Evolutionary conservation across 306 rosid species (phyloP).

Genomic region (Sicyos edulis): DNA sequence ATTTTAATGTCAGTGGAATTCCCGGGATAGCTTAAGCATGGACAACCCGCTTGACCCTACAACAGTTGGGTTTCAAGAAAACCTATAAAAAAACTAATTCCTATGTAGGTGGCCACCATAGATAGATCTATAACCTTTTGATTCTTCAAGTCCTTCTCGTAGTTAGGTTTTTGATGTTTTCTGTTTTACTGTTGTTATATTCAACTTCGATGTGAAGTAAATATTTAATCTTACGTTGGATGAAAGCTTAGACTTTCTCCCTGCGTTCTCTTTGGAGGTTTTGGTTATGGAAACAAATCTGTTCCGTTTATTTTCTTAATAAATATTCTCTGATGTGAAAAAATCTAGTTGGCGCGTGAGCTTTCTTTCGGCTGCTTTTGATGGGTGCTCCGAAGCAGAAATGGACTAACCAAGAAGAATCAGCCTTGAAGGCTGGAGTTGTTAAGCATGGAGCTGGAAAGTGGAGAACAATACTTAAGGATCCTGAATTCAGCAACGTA

Average conservation of each 20-base stretch:
- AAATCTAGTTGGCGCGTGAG: not conserved
- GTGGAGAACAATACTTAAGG: slow-evolving; percentile 96
- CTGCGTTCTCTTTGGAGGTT: not conserved
- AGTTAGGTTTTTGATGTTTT: too few species aligned
- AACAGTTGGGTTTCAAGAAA: too few species aligned
- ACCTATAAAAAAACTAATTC: too few species aligned
- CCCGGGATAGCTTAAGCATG: too few species aligned
- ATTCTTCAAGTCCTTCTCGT: too few species aligned
- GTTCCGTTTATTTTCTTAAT: too few species aligned
- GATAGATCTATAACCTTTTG: too few species aligned
- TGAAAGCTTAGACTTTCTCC: not conserved
- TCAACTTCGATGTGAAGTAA: not conserved
- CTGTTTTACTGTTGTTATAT: not conserved
- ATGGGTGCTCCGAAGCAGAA: slow-evolving; percentile 99
- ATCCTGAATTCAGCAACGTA: slow-evolving; percentile 74
- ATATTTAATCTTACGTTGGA: not conserved
- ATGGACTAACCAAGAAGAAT: slow-evolving; percentile 88
- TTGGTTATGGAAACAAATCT: too few species aligned
- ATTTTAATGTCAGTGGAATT: not conserved
- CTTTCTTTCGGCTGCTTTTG: slow-evolving; percentile 24
- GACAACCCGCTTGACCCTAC: too few species aligned
- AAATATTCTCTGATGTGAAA: not conserved
- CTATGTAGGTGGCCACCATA: too few species aligned
- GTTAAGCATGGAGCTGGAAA: slow-evolving; percentile 94
- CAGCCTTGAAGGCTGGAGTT: slow-evolving; percentile 94